phyloP scores from a whole-genome alignment of 495 filamentous ascomycete genomes.

The Xeromyces bisporus region DNA sequence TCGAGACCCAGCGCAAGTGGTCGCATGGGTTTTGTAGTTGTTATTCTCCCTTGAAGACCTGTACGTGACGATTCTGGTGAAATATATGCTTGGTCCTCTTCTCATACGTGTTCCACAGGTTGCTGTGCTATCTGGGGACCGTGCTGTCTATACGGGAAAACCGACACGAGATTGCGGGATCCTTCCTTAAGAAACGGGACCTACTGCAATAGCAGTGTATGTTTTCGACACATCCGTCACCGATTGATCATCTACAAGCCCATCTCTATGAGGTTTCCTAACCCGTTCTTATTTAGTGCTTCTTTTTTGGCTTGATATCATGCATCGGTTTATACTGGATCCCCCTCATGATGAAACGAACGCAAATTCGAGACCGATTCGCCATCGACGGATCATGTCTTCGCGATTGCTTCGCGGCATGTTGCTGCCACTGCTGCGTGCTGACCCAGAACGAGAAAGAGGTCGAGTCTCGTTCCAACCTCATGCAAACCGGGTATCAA shows the following conservation, averaged over 20 bases:
- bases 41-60: constrained; percentile 9
- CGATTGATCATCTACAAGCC: too few relatives aligned
- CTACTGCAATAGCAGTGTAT: constrained; percentile 30
- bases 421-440: constrained; percentile 36
- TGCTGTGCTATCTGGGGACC: constrained; percentile 30
- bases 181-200: constrained; percentile 26
- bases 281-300: too few relatives aligned
- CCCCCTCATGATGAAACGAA: constrained; percentile 34
- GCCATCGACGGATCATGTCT: constrained; percentile 34
- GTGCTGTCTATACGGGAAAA: constrained; percentile 37
- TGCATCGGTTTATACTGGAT: constrained; percentile 23
- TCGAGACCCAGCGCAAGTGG: constrained; percentile 7
- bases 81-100: background rate
- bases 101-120: constrained; percentile 8
- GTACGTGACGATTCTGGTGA: constrained; percentile 2
- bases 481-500: constrained; percentile 8
- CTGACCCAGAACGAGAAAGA: constrained; percentile 41
- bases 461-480: constrained; percentile 9
- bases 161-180: constrained; percentile 27
- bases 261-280: too few relatives aligned
- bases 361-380: constrained; percentile 34
- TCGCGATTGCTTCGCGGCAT: constrained; percentile 32
- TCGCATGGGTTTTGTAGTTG: constrained; percentile 11
- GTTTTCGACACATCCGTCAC: too few relatives aligned
- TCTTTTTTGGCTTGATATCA: constrained; percentile 11